A percentile compares a stretch with the other conserved stretches of the same genome.
phyloP scores from a whole-genome alignment of 1,139 yeast genomes.

The Hyphopichia burtonii region DNA sequence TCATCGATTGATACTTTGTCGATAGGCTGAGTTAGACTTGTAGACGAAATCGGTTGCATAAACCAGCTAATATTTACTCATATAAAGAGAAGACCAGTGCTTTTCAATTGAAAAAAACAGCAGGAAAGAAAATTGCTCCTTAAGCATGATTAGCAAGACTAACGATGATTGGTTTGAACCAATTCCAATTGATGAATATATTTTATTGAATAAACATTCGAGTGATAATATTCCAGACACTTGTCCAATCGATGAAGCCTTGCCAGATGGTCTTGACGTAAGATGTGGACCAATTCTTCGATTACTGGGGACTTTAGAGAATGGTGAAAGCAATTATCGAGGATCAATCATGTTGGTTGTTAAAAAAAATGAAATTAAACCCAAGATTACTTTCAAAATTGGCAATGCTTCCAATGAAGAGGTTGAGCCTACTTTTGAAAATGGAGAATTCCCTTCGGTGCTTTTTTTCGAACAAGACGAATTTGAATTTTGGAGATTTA shows the following conservation, averaged over 20 bases:
- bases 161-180: slow-evolving; percentile 24
- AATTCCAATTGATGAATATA: slow-evolving; percentile 31
- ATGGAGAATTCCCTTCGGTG: slow-evolving; percentile 50
- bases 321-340: slow-evolving; percentile 49
- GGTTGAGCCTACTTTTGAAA: background rate
- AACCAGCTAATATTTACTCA: no score
- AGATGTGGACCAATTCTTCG: slow-evolving; percentile 79
- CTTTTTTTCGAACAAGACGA: slow-evolving; percentile 47
- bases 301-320: slow-evolving; percentile 58
- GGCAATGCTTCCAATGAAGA: slow-evolving; percentile 31
- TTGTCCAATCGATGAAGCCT: slow-evolving; percentile 25
- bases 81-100: no score
- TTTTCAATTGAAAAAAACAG: no score
- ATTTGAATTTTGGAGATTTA: slow-evolving; percentile 62
- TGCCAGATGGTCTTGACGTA: slow-evolving; percentile 39
- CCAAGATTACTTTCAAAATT: slow-evolving; percentile 36
- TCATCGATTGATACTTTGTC: no score
- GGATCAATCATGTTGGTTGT: slow-evolving; percentile 66
- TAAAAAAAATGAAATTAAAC: slow-evolving; percentile 34
- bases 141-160: background rate
- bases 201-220: slow-evolving; percentile 21
- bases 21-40: no score
- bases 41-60: no score
- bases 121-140: no score
- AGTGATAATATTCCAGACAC: slow-evolving; percentile 26